A percentile compares a stretch with the other conserved stretches of the same genome.
Evolutionary conservation across 352 stramenopile genomes (phyloP).

Genomic region (Phytopythium boreale): DNA sequence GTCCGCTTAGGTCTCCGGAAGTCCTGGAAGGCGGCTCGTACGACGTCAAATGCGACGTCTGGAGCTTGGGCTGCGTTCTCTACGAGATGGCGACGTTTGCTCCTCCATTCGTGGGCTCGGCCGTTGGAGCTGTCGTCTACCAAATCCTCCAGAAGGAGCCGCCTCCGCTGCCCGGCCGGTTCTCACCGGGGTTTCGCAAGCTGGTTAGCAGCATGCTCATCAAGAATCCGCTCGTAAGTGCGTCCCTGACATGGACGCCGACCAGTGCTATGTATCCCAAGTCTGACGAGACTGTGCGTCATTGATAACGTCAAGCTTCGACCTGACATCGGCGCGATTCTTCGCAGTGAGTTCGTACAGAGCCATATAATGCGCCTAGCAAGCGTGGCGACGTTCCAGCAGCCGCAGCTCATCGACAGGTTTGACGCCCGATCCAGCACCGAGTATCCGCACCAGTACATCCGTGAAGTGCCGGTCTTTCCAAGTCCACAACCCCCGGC

Average conservation of each 20-base stretch:
- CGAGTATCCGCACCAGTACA: background rate
- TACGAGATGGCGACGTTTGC: slow-evolving; percentile 63
- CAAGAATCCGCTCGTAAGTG: slow-evolving; percentile 28
- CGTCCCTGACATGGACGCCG: background rate
- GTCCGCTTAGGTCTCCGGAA: slow-evolving; percentile 52
- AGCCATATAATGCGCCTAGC: slow-evolving; percentile 24
- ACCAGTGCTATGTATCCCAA: background rate
- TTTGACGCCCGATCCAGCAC: slow-evolving; percentile 4
- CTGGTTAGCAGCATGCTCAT: slow-evolving; percentile 33
- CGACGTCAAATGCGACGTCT: slow-evolving; percentile 73
- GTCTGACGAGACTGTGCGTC: background rate
- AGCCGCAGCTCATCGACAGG: slow-evolving; percentile 24
- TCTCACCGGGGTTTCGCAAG: slow-evolving; percentile 25
- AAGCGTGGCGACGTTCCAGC: slow-evolving; percentile 28
- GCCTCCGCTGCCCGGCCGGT: slow-evolving; percentile 19
- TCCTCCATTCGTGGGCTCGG: slow-evolving; percentile 59
- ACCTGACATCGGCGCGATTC: slow-evolving; percentile 19
- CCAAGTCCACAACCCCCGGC: background rate
- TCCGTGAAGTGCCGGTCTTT: background rate
- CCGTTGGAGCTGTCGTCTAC: slow-evolving; percentile 54
- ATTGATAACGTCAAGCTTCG: slow-evolving; percentile 12
- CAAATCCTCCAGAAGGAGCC: slow-evolving; percentile 42
- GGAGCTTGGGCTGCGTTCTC: slow-evolving; percentile 83
- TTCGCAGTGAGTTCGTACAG: slow-evolving; percentile 24
- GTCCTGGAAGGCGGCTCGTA: slow-evolving; percentile 64